Base-by-base conservation (phyloP, 805 yeast genomes). In the Wickerhamiella dianesei region DNA sequence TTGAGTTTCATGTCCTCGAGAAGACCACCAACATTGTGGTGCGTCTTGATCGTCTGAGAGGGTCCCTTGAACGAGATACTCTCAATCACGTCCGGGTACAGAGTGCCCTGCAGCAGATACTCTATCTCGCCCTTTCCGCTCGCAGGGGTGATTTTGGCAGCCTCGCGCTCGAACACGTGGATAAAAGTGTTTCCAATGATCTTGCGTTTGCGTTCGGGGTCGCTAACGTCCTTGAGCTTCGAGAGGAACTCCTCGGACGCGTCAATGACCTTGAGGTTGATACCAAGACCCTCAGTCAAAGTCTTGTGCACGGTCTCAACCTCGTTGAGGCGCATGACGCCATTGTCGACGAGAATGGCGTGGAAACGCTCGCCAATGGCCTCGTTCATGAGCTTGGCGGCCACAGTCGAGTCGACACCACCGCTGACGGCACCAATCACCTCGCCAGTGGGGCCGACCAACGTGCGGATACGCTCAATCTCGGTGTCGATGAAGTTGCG, bases 391-490 rank as follows among this genome's bases (percentile, higher is more conserved):
- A 92, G 76, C 74, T 89, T 92, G 55, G 98, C 96, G 56, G 96
- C 98, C 51, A 92, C 98, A 43, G 98, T 92, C 45, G 98, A 92
- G 70, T 92, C 98, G 53, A 92, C 98, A 73, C 98, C 98, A 61
- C 98, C 98, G 45, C 96, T 86, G 55, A 92, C 98, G 47, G 98
- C 98, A 70, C 98, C 98, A 62, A 92, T 92, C 54, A 92, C 98
- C 70, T 92, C 97, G 48, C 96, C 97, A 48, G 87, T 80, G 56
- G 96, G 96, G 45, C 98, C 98, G 56, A 92, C 96, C 55, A 89
- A 72, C 46, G 76, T 74, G 67, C 87, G 77, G 59, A 92, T 92
- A 69, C 98, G 80, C 56, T 82, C 79, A 60, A 92, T 88, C 73
- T 92, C 98, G 54, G 96, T 86, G 60, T 86, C 95, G 61, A 92